These are phyloP conservation scores for Stephania yunnanensis DNA, from an alignment of 164 flowering plant species.

Conservation along the genomic window DNA sequence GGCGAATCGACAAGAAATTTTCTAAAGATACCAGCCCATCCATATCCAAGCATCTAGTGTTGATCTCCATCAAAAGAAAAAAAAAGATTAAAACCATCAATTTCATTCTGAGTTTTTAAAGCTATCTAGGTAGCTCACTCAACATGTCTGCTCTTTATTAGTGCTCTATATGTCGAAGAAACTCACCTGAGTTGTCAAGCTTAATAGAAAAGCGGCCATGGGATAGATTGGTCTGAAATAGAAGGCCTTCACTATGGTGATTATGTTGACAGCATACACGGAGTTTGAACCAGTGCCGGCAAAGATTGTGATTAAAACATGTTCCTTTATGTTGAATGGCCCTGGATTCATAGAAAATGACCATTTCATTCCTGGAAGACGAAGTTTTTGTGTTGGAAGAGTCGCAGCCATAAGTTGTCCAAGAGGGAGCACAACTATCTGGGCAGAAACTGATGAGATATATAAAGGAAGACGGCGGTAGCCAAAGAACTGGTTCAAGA, in stretches of 20 bases:
- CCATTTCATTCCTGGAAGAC: constrained; percentile 37
- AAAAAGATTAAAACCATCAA: background rate
- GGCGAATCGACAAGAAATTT: constrained; percentile 39
- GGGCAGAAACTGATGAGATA: constrained; percentile 37
- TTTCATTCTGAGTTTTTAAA: no score
- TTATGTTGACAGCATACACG: constrained; percentile 29
- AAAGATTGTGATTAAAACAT: constrained; percentile 49
- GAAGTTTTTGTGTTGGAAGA: constrained; percentile 28
- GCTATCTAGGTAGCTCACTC: no score
- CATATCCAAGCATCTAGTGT: constrained; percentile 59
- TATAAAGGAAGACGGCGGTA: constrained; percentile 31
- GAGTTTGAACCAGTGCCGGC: constrained; percentile 34
- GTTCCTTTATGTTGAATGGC: constrained; percentile 56
- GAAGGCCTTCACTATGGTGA: constrained; percentile 42
- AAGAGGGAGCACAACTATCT: constrained; percentile 41
- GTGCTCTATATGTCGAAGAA: background rate
- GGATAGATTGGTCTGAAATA: constrained; percentile 33
- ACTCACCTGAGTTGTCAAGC: constrained; percentile 41
- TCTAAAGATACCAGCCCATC: constrained; percentile 68
- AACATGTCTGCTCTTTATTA: background rate
- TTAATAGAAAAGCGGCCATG: constrained; percentile 30
- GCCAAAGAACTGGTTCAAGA: constrained; percentile 46
- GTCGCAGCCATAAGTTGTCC: constrained; percentile 62
- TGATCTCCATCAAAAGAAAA: background rate
- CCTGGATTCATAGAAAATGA: constrained; percentile 50